Evolutionary conservation across 148 eudicot species (phyloP), one percentile per base, ranked within the genome.

Genomic region (Nepenthes gracilis): DNA sequence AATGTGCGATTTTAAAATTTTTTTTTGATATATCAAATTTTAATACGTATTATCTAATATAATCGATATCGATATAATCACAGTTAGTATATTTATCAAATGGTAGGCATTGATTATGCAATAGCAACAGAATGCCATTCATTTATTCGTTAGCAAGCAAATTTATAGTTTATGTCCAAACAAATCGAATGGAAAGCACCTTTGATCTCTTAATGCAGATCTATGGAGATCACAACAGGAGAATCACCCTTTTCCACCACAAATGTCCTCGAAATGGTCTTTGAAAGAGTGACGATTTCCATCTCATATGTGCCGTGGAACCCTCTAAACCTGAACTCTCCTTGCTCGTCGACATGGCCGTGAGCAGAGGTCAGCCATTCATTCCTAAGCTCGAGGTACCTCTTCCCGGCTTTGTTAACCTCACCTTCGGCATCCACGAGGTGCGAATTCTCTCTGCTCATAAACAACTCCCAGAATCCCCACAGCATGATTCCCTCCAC

Each of bases 401-500:
- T 72, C 54, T 68, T 75, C 10, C 98, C 98, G 1, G 98, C 95
- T 71, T 80, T 95, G 47, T 88, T 93, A 11, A 93, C 1, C 12
- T 93, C 96, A 0, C 98, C 98, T 72, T 93, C 98, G 0, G 98
- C 96, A 68, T 88, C 77, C 55, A 93, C 96, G 32, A 93, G 78
- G 61, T 82, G 83, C 2, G 91, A 65, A 54, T 93, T 73, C 0
- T 79, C 79, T 58, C 98, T 60, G 60, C 83, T 81, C 96, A 85
- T 93, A 37, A 80, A 88, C 59, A 88, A 47, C 82, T 93, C 98
- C 98, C 98, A 93, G 51, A 88, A 86, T 9, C 98, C 98, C 98
- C 98, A 93, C 36, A 93, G 36, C 87, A 93, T 70, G 2, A 88
- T 54, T 2, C 96, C 98, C 5, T 81, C 95, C 5, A 93, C 98